Conservation (phyloP, 202 grass and related monocot genomes). For the Cymbopogon flexuosus region DNA sequence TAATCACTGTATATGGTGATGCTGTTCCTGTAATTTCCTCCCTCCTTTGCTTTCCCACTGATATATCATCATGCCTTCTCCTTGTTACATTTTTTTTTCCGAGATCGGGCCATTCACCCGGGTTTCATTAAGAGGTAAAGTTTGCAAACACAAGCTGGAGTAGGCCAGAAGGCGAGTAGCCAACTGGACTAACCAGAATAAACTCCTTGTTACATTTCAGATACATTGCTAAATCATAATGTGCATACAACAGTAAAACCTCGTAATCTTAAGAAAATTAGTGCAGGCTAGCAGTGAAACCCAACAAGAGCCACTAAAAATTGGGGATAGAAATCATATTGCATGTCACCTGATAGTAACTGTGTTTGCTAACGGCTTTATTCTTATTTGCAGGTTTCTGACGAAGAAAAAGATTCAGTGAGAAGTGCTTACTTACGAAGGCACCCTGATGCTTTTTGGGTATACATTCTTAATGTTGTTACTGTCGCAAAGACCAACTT, state of each 20-base stretch:
- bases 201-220: not conserved
- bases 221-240: not conserved
- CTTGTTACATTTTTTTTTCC: no score
- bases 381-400: constrained; percentile 50
- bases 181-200: no score
- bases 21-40: constrained; percentile 52
- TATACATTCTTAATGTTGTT: constrained; percentile 27
- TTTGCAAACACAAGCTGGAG: no score
- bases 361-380: not conserved
- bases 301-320: not conserved
- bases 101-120: no score
- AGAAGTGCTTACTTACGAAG: constrained; percentile 64
- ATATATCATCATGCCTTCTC: constrained; percentile 5
- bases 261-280: not conserved
- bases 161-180: no score
- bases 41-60: not conserved
- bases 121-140: no score
- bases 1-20: constrained; percentile 89
- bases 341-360: not conserved
- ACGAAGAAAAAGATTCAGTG: constrained; percentile 54
- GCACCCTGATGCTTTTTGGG: constrained; percentile 93
- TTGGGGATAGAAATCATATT: not conserved
- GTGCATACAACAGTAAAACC: not conserved
- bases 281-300: not conserved
- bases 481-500: not conserved